Percentiles rank a stretch among this genome's conserved stretches.
Conservation (phyloP, 225 moss, liverwort and hornwort genomes). For the Polytrichum commune region DNA sequence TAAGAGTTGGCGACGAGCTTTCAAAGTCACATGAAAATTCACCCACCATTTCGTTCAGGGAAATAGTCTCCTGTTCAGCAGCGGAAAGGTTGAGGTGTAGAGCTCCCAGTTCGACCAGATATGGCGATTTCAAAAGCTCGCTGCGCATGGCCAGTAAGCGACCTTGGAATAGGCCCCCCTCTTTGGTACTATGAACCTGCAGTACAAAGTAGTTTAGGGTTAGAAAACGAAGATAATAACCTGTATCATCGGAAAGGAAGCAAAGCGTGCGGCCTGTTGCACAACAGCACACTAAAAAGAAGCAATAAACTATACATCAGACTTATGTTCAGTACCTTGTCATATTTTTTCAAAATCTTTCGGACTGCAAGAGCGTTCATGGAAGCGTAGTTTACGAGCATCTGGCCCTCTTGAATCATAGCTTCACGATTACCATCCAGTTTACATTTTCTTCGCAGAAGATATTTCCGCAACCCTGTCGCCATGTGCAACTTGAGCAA, state of each 20-base stretch:
- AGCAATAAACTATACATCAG: no score
- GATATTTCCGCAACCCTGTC: constrained; percentile 60
- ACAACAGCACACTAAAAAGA: no score
- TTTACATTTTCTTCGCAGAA: constrained; percentile 51
- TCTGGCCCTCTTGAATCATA: constrained; percentile 70
- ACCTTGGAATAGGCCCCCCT: constrained; percentile 63
- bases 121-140: constrained; percentile 91
- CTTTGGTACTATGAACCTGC: constrained; percentile 72
- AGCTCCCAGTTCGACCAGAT: constrained; percentile 84
- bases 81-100: constrained; percentile 75
- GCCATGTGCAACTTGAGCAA: constrained; percentile 72
- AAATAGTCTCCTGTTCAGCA: constrained; percentile 16
- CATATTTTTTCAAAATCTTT: constrained; percentile 93
- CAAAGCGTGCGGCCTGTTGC: no score
- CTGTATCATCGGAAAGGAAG: no score
- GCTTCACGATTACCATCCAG: constrained; percentile 28
- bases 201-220: neutral
- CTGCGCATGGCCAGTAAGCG: constrained; percentile 69
- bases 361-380: constrained; percentile 92
- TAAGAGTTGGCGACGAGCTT: constrained; percentile 55
- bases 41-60: constrained; percentile 18
- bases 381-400: constrained; percentile 80
- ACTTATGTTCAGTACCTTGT: constrained; percentile 54
- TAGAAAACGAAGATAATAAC: no score
- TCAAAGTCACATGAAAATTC: constrained; percentile 65